A percentile compares a stretch with the other conserved stretches of the same genome.
phyloP scores from a whole-genome alignment of 2,329 filamentous ascomycete genomes.

The Dendrostoma leiphaemia region DNA sequence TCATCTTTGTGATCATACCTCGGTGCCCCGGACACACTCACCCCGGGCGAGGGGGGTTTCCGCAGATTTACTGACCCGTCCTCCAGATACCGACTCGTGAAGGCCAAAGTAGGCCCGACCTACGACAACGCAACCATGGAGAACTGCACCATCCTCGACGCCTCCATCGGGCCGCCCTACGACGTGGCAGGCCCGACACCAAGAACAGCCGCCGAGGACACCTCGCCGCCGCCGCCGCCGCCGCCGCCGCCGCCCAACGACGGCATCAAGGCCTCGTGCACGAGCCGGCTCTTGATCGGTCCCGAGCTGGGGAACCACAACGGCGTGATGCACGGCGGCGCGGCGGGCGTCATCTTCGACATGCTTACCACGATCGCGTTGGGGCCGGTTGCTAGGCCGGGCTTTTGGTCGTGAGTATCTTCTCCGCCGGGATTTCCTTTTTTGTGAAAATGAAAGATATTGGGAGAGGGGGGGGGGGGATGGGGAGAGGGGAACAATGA shows the following conservation, averaged over 20 bases:
- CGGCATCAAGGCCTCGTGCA: constrained; percentile 29
- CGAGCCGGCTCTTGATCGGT: constrained; percentile 43
- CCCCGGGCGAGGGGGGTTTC: no score
- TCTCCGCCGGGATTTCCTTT: constrained; percentile 19
- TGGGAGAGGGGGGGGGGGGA: background rate
- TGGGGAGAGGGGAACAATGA: background rate
- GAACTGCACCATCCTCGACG: constrained; percentile 26
- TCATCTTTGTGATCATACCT: background rate
- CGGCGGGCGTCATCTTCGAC: constrained; percentile 53
- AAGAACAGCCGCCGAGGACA: background rate
- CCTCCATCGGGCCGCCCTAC: constrained; percentile 22
- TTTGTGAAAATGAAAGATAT: no score
- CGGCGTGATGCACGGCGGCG: constrained; percentile 51
- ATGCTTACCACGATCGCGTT: constrained; percentile 50
- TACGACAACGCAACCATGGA: constrained; percentile 25
- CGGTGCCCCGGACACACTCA: background rate
- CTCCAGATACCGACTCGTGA: constrained; percentile 21
- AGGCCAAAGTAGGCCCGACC: constrained; percentile 12
- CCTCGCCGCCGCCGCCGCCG: background rate
- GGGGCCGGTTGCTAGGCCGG: constrained; percentile 44
- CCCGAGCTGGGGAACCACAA: constrained; percentile 43
- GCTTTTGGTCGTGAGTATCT: constrained; percentile 43
- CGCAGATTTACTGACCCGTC: background rate
- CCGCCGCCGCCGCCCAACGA: constrained; percentile 9
- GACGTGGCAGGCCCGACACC: background rate